These are phyloP conservation scores for Babesia bigemina DNA, from an alignment of 169 alveolate genomes.

Conservation along the genomic window DNA sequence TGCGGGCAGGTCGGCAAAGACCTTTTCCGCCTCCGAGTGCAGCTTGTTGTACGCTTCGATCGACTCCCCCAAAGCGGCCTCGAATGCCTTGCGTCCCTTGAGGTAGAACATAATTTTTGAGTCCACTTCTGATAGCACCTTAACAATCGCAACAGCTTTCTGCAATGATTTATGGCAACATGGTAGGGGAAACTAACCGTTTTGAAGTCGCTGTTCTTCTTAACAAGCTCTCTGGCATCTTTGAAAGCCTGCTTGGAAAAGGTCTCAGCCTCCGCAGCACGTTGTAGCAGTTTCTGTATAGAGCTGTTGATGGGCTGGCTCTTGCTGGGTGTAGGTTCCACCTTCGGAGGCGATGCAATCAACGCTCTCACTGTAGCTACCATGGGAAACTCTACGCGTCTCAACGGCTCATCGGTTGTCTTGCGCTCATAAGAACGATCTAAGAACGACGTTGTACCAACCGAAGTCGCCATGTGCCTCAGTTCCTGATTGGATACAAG, in stretches of 20 bases:
- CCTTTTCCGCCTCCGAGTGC: background rate
- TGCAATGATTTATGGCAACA: background rate
- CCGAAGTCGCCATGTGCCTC: conserved; percentile 3
- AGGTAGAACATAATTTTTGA: conserved; percentile 11
- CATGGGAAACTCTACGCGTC: too few species aligned
- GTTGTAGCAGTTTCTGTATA: background rate
- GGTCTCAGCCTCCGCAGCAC: background rate
- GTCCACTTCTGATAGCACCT: background rate
- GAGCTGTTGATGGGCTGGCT: background rate
- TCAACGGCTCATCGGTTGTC: too few species aligned
- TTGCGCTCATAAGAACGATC: background rate
- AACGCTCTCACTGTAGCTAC: too few species aligned
- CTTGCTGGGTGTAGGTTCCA: background rate
- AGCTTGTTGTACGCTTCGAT: background rate
- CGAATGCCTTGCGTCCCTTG: conserved; percentile 1
- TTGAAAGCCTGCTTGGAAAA: conserved; percentile 1
- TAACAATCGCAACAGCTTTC: conserved; percentile 29
- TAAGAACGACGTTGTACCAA: background rate
- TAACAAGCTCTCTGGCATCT: conserved; percentile 10
- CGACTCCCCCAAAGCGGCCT: background rate
- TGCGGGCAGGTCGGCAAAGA: conserved; percentile 5
- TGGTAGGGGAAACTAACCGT: background rate
- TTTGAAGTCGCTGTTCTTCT: background rate
- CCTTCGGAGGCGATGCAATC: too few species aligned
- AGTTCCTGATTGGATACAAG: conserved; percentile 12